Conservation (phyloP, 2,329 filamentous ascomycete genomes). For the Ambrosiella cleistominuta region DNA sequence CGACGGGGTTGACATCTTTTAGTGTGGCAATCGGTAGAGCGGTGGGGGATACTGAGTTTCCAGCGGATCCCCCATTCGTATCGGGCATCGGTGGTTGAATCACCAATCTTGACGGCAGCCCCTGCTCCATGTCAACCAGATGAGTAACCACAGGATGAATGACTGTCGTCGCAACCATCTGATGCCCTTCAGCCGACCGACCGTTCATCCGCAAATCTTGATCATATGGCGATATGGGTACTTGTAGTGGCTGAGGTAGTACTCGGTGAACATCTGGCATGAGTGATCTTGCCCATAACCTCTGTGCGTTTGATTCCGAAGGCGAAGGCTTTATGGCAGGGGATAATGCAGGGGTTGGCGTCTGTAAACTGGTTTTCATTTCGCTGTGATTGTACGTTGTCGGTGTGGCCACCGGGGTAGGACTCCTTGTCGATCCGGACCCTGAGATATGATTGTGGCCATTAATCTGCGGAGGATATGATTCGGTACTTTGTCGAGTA, state of each 20-base stretch:
- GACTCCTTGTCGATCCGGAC: neutral
- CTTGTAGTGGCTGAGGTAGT: too few species aligned
- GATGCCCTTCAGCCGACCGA: too few species aligned
- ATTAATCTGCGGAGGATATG: neutral
- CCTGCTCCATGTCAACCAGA: too few species aligned
- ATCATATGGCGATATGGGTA: too few species aligned
- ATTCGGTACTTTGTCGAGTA: neutral
- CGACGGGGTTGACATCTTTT: neutral
- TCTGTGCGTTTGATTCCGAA: neutral
- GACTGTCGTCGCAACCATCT: too few species aligned
- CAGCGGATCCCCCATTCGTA: too few species aligned
- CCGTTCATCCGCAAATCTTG: too few species aligned
- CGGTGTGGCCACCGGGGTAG: neutral
- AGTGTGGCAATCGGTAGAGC: neutral
- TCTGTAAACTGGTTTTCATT: neutral
- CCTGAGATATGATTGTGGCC: neutral
- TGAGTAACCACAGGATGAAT: too few species aligned
- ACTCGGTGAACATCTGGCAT: neutral
- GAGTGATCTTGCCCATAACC: neutral
- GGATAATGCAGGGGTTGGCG: constrained; percentile 3
- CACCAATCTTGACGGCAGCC: too few species aligned
- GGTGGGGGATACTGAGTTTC: neutral
- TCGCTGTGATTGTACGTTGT: neutral
- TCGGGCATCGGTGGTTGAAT: too few species aligned
- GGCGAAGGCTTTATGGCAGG: neutral